Conservation (phyloP, 495 filamentous ascomycete species). For the Aspergillus sparsus region DNA sequence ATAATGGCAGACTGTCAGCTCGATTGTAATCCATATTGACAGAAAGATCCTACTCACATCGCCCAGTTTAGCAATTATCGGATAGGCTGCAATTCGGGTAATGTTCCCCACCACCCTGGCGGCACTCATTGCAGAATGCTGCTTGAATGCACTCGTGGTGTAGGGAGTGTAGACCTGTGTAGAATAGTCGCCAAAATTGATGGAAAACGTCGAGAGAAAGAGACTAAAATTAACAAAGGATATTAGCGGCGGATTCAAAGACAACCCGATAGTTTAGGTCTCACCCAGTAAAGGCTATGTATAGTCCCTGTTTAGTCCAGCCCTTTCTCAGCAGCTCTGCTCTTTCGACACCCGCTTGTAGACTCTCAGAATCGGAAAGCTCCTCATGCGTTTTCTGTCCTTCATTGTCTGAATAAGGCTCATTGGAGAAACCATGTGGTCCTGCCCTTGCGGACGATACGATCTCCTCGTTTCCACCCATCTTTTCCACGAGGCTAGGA, state of each 20-base stretch:
- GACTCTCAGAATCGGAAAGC: conserved; percentile 6
- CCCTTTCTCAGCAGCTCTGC: conserved; percentile 27
- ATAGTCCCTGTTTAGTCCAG: conserved; percentile 28
- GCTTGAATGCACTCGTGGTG: conserved; percentile 28
- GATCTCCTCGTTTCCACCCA: background rate
- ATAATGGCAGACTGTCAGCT: background rate
- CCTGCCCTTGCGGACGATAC: background rate
- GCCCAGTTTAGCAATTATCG: conserved; percentile 31
- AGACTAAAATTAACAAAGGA: conserved; percentile 15
- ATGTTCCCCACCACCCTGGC: conserved; percentile 31
- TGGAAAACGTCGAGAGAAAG: conserved; percentile 28
- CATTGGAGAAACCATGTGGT: background rate
- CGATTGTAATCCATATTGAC: background rate
- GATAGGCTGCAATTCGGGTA: conserved; percentile 28
- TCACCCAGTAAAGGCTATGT: conserved; percentile 27
- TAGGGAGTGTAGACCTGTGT: conserved; percentile 28
- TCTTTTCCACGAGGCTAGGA: background rate
- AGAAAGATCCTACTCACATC: conserved; percentile 18
- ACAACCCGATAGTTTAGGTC: background rate
- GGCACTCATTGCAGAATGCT: conserved; percentile 31
- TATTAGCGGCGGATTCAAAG: background rate
- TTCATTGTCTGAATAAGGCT: background rate
- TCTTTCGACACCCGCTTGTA: conserved; percentile 28
- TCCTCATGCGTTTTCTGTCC: background rate
- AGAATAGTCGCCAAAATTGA: conserved; percentile 30